Evolutionary conservation across 116 monocot genomes (phyloP), one percentile per base, ranked within the genome.

Genomic region (Phalaenopsis hybrid): DNA sequence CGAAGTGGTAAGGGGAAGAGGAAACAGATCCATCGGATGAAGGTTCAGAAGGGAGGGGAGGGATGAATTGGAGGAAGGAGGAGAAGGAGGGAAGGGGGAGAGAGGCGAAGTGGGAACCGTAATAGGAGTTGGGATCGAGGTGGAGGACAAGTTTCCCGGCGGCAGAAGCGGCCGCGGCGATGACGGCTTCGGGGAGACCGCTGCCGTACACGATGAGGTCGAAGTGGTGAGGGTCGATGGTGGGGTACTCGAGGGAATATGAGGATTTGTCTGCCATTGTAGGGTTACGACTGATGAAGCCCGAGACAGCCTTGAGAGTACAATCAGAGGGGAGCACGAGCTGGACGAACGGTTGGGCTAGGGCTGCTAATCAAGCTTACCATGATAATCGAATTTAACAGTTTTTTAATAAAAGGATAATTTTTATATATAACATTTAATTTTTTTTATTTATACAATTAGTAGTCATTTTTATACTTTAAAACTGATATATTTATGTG

Each of bases 51-150:
- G 37, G 77, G 44, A 55, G 33, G 33, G n/a, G 59, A 8, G 20
- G 10, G 44, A 57, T 43, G 50, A 57, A 77, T 77, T 79, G 74
- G 78, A 73, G 76, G 69, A n/a, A 52, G 31, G 85, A 48, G 20
- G 81, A 76, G 72, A 83, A 75, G 80, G 87, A 84, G 81, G 75
- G 8, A 1, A 88, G 86, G 75, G 96, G 81, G 79, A 93, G 87
- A 67, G 96, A 93, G 75, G 96, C 74, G 84, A 83, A 93, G 84
- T 86, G 92, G 31, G 94, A 90, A 25, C 94, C 96, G 77, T 96
- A 96, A 91, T 86, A 91, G 50, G 94, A 82, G 86, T 92, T 89
- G 79, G 92, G 86, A 73, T 96, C 96, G 78, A 96, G 65, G 82
- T 96, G 96, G 86, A 96, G 94, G 84, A 96, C 92, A 34, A 92